phyloP scores from a whole-genome alignment of 1,284 basidiomycete genomes.

The Gymnopus androsaceus region DNA sequence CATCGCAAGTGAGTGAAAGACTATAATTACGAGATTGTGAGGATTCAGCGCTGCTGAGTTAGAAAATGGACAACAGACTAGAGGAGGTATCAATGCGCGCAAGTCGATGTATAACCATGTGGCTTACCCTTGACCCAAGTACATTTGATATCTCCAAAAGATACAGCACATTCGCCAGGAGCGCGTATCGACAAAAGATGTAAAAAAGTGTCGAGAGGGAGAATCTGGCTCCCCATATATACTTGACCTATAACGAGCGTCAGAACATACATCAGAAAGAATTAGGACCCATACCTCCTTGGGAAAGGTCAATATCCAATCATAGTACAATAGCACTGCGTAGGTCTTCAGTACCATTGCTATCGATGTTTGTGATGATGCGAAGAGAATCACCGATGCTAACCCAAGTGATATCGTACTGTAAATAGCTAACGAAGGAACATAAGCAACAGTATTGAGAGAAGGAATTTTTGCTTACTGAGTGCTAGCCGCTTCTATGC shows the following conservation, averaged over 20 bases:
- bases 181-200: conserved; percentile 26
- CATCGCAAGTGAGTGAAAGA: conserved; percentile 9
- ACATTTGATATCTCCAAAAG: conserved; percentile 24
- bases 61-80: not conserved
- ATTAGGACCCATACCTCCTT: conserved; percentile 14
- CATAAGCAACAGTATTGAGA: not conserved
- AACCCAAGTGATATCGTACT: conserved; percentile 15
- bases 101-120: not conserved
- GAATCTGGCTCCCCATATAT: conserved; percentile 26
- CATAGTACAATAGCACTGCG: conserved; percentile 24
- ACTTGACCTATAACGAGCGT: conserved; percentile 12
- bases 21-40: not conserved
- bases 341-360: not conserved
- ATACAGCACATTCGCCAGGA: conserved; percentile 28
- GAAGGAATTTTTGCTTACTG: not conserved
- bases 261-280: not conserved
- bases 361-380: not conserved
- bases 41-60: not conserved
- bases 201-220: conserved; percentile 25
- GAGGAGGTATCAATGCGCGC: too few species aligned
- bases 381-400: conserved; percentile 11
- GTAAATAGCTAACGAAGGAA: conserved; percentile 4
- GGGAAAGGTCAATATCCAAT: conserved; percentile 25
- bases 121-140: conserved; percentile 17
- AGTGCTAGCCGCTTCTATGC: not conserved